phyloP scores from a whole-genome alignment of 2,329 filamentous ascomycete genomes.

The Chrysoporthe cubensis region DNA sequence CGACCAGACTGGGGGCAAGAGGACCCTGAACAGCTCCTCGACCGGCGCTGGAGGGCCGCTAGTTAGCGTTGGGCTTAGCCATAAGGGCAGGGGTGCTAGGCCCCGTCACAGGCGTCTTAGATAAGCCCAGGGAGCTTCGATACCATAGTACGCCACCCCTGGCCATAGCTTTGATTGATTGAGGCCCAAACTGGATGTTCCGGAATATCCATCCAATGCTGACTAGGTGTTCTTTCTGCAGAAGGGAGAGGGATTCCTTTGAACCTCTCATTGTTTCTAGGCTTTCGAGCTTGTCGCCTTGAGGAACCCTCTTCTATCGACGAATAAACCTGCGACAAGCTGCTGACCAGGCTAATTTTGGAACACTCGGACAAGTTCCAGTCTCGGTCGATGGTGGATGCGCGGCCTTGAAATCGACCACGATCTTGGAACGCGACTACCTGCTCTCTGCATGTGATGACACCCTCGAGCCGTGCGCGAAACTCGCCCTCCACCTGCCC shows the following conservation, averaged over 20 bases:
- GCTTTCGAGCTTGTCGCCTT: background rate
- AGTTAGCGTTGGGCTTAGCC: conserved; percentile 7
- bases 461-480: conserved; percentile 16
- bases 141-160: background rate
- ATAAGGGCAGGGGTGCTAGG: background rate
- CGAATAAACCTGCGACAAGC: background rate
- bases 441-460: conserved; percentile 22
- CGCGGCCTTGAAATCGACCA: conserved; percentile 3
- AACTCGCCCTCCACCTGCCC: background rate
- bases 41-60: conserved; percentile 21
- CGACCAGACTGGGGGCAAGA: background rate
- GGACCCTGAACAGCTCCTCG: conserved; percentile 10
- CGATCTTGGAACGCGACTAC: background rate
- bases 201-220: background rate
- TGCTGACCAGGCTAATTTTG: background rate
- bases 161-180: conserved; percentile 1
- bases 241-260: too few species aligned
- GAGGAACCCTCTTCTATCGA: background rate
- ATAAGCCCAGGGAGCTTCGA: conserved; percentile 17
- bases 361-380: background rate
- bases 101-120: conserved; percentile 15
- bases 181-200: conserved; percentile 15
- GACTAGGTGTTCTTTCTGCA: conserved; percentile 9
- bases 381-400: background rate
- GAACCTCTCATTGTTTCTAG: background rate